phyloP scores from a whole-genome alignment of 768 basidiomycete genomes.

The Amanita pseudoporphyria region DNA sequence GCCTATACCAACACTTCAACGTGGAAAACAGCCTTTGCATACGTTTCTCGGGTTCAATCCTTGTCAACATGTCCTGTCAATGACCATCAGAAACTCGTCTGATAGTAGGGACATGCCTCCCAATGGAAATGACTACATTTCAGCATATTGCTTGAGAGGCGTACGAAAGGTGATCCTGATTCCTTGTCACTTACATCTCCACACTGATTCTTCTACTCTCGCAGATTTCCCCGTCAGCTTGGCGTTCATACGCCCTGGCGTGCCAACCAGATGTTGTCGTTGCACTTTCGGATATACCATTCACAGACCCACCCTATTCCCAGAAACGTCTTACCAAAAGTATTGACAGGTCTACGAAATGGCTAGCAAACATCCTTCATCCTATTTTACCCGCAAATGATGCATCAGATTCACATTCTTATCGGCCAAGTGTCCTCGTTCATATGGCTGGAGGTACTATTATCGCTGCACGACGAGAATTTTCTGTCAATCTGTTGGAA shows the following conservation, averaged over 20 bases:
- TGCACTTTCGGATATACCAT: constrained; percentile 62
- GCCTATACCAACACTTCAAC: constrained; percentile 54
- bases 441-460: constrained; percentile 59
- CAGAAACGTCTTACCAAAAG: constrained; percentile 75
- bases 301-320: constrained; percentile 54
- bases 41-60: constrained; percentile 49
- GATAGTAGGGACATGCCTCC: constrained; percentile 63
- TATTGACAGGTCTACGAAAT: constrained; percentile 56
- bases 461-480: constrained; percentile 49
- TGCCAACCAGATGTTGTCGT: constrained; percentile 63
- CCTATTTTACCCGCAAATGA: background rate
- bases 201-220: background rate
- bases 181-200: constrained; percentile 1
- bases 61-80: constrained; percentile 39
- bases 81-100: constrained; percentile 57
- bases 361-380: constrained; percentile 48
- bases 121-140: constrained; percentile 51
- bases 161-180: constrained; percentile 48
- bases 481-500: constrained; percentile 49
- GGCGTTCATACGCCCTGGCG: constrained; percentile 41
- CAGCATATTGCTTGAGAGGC: constrained; percentile 54
- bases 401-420: background rate
- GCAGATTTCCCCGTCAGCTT: constrained; percentile 47
- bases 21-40: constrained; percentile 48
- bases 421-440: constrained; percentile 35